phyloP scores from a whole-genome alignment of 176 grass and related monocot genomes.

The Otatea glauca region DNA sequence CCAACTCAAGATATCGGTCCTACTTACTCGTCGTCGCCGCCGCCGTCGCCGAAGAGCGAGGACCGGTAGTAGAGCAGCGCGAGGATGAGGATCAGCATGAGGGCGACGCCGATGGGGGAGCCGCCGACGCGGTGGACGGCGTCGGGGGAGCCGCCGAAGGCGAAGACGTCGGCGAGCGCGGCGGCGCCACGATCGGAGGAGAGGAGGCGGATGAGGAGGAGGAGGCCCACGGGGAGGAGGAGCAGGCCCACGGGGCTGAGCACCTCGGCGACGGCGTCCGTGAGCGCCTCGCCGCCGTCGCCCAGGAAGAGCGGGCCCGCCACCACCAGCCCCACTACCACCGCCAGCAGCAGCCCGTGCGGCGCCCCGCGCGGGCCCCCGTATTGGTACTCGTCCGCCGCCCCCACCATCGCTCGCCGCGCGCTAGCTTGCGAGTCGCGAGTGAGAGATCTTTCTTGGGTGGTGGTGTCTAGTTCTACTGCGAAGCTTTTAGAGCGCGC shows the following conservation, averaged over 20 bases:
- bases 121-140: constrained; percentile 79
- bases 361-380: constrained; percentile 51
- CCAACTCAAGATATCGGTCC: background rate
- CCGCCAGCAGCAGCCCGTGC: constrained; percentile 71
- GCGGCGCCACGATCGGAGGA: constrained; percentile 72
- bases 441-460: background rate
- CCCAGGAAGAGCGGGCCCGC: constrained; percentile 65
- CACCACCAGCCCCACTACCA: constrained; percentile 61
- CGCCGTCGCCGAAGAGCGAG: constrained; percentile 56
- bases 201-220: constrained; percentile 71
- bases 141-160: constrained; percentile 68
- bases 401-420: constrained; percentile 19
- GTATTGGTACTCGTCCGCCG: constrained; percentile 50
- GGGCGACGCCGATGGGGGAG: constrained; percentile 62
- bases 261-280: constrained; percentile 55
- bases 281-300: constrained; percentile 62
- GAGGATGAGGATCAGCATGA: constrained; percentile 74
- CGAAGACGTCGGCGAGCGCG: constrained; percentile 54
- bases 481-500: background rate
- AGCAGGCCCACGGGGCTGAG: constrained; percentile 72
- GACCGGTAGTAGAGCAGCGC: constrained; percentile 72
- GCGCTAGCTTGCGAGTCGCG: background rate
- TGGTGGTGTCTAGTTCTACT: background rate
- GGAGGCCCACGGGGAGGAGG: constrained; percentile 63
- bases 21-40: constrained; percentile 50